These are phyloP conservation scores for Nectriaceae sp. DNA, from an alignment of 2,329 filamentous ascomycete genomes.

Conservation along the genomic window DNA sequence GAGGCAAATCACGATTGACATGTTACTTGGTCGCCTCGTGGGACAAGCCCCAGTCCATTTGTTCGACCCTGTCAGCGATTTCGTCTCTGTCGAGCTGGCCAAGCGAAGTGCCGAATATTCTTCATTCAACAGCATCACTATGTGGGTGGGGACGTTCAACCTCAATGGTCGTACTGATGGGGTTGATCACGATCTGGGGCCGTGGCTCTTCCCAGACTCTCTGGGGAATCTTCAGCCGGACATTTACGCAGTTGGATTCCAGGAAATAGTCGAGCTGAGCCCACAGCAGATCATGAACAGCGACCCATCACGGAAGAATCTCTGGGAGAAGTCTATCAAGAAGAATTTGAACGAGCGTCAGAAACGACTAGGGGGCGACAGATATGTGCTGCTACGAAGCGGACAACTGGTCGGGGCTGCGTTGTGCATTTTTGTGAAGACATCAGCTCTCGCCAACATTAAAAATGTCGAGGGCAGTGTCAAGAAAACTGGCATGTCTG, in stretches of 20 bases:
- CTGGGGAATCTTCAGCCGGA: conserved; percentile 69
- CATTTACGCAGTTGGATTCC: conserved; percentile 88
- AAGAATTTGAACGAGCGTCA: conserved; percentile 74
- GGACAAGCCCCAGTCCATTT: conserved; percentile 82
- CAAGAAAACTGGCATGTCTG: conserved; percentile 93
- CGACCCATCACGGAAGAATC: conserved; percentile 79
- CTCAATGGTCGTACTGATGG: conserved; percentile 85
- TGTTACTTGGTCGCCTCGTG: conserved; percentile 82
- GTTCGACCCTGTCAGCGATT: conserved; percentile 94
- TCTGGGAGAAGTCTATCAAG: conserved; percentile 85
- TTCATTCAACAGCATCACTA: conserved; percentile 70
- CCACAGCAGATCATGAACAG: conserved; percentile 99
- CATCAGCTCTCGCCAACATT: conserved; percentile 74
- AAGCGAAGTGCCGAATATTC: conserved; percentile 74
- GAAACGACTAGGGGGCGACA: conserved; percentile 64
- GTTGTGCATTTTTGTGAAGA: conserved; percentile 86
- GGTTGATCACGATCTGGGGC: conserved; percentile 74
- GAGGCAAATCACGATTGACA: conserved; percentile 91
- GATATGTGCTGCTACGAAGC: conserved; percentile 86
- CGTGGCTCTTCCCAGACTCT: conserved; percentile 76
- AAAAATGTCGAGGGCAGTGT: conserved; percentile 96
- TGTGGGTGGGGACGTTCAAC: conserved; percentile 92
- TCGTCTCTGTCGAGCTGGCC: conserved; percentile 74
- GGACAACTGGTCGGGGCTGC: conserved; percentile 95
- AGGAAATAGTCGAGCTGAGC: conserved; percentile 97